Base-by-base conservation (phyloP, 2,329 filamentous ascomycete species). In the Arachnomyces sp. region DNA sequence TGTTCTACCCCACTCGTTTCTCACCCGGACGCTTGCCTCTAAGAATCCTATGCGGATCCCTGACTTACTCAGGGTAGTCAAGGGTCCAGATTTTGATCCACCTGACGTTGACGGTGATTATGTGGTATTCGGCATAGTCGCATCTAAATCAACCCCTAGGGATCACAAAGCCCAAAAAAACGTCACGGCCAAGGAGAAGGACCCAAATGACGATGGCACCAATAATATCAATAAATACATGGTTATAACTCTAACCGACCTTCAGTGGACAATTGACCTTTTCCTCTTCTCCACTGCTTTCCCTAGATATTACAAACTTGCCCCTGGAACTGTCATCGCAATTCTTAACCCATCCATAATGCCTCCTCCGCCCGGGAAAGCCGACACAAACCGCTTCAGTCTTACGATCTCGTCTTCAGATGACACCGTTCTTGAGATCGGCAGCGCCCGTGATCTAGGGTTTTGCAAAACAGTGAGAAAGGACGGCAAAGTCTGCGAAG, bases 251-350 rank as follows among this genome's bases (percentile, higher is more conserved):
- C 72, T 98, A 2, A 87, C 86, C 0, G 90, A 98, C 60, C 70
- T 98, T 8, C 83, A 87, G 53, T 95, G 82, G 78, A 87, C 95
- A 52, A 63, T 98, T 9, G 89, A 96, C 48, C 74, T 96, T 31
- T 96, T 88, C 53, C 76, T 98, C 11, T 98, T 98, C 63, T 85
- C 86, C 53, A 80, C 83, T 0, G 93, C 87, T 5, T 95, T 96
- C 53, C 82, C 86, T 12, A 80, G 85, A 40, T 98, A 92, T 67
- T 96, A 90, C 83, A 94, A 94, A 57, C 70, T 96, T n/a, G 81
- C 81, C 0, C 77, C 86, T 2, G 92, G 92, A n/a, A 95, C 89
- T 0, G 75, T 96, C 1, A 72, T 98, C 41, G 92, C 90, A 4
- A 85, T 98, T 17, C 72, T 98, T 21, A 98, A 98, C 56, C 92